A percentile compares a stretch with the other conserved stretches of the same genome.
phyloP scores from a whole-genome alignment of 2,329 filamentous ascomycete genomes.

The Fusarium algeriense region DNA sequence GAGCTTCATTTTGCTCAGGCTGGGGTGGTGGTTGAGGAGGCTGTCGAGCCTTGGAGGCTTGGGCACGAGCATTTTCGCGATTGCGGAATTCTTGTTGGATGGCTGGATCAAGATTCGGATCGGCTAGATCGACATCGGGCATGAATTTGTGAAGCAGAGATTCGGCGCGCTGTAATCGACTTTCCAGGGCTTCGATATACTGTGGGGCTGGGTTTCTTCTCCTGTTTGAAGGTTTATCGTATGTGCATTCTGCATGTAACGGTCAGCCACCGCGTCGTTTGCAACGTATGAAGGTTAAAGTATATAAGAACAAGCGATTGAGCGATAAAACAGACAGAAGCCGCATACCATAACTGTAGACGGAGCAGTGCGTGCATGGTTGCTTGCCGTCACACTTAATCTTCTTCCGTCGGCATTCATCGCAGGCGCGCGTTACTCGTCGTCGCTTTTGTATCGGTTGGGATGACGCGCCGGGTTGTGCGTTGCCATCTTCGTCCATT shows the following conservation, averaged over 20 bases:
- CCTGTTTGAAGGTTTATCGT: constrained; percentile 93
- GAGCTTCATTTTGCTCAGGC: constrained; percentile 70
- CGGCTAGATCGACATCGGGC: constrained; percentile 86
- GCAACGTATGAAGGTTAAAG: neutral
- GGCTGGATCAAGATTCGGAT: constrained; percentile 83
- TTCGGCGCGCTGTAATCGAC: constrained; percentile 84
- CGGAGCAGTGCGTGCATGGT: constrained; percentile 94
- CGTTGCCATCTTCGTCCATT: constrained; percentile 54
- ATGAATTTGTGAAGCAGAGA: constrained; percentile 81
- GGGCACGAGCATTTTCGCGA: constrained; percentile 64
- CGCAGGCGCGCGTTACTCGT: constrained; percentile 83
- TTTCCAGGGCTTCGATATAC: constrained; percentile 91
- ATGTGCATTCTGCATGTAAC: constrained; percentile 80
- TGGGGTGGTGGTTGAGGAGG: constrained; percentile 46
- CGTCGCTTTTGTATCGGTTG: constrained; percentile 80
- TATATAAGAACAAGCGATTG: constrained; percentile 6
- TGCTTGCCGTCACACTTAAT: constrained; percentile 91
- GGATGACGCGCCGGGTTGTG: constrained; percentile 53
- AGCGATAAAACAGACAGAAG: constrained; percentile 6
- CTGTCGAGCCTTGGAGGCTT: constrained; percentile 55
- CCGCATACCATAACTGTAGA: constrained; percentile 92
- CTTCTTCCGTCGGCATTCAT: constrained; percentile 86
- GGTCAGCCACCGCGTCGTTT: constrained; percentile 32
- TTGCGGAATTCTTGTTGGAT: constrained; percentile 77
- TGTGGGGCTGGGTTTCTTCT: constrained; percentile 91